phyloP scores from a whole-genome alignment of 116 monocot genomes.

The Posidonia oceanica region DNA sequence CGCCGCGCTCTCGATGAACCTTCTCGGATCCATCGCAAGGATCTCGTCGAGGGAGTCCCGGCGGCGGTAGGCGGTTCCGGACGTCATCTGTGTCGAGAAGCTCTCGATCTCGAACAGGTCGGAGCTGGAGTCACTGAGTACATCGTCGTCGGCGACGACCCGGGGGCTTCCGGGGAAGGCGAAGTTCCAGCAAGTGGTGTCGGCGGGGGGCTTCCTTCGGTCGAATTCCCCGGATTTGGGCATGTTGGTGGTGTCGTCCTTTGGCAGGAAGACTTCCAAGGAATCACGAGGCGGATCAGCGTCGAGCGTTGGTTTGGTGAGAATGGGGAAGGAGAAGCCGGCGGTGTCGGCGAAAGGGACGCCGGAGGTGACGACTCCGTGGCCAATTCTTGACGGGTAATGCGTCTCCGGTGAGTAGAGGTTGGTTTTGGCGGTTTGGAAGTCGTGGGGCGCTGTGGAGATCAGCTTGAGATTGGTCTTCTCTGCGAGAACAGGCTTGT shows the following conservation, averaged over 20 bases:
- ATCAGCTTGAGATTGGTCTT: conserved; percentile 19
- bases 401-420: conserved; percentile 1
- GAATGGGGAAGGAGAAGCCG: conserved; percentile 34
- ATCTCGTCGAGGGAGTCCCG: conserved; percentile 52
- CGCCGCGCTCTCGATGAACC: not conserved
- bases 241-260: conserved; percentile 8
- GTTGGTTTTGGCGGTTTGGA: not conserved
- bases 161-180: not conserved
- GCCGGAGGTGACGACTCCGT: conserved; percentile 9
- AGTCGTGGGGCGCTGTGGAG: not conserved
- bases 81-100: conserved; percentile 29
- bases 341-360: conserved; percentile 1
- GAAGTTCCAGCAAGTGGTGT: not conserved
- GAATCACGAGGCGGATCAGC: conserved; percentile 26
- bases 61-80: conserved; percentile 15
- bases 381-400: conserved; percentile 6
- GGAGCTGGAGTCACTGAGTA: conserved; percentile 67
- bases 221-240: not conserved
- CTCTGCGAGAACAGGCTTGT: not conserved
- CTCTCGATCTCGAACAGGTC: conserved; percentile 82
- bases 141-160: conserved; percentile 24
- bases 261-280: conserved; percentile 35
- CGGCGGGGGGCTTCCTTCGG: not conserved
- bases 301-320: conserved; percentile 2
- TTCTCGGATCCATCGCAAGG: conserved; percentile 1